Evolutionary conservation across 495 filamentous ascomycete species (phyloP).

Genomic region (Aspergillus panamensis): DNA sequence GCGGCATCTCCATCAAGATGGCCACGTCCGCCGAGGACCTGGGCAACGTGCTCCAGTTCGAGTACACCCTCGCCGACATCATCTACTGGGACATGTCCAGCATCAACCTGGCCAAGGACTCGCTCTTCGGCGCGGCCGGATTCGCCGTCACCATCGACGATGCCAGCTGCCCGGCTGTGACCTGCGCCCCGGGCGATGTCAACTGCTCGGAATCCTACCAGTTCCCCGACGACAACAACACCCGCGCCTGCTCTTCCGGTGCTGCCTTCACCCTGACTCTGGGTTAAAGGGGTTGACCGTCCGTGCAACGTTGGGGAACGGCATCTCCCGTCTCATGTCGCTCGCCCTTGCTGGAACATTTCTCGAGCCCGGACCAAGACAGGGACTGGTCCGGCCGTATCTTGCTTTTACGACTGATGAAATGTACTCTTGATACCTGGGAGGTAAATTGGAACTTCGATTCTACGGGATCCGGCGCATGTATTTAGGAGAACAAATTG

Average conservation of each 20-base stretch:
- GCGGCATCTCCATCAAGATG: slow-evolving; percentile 46
- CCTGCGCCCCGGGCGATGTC: slow-evolving; percentile 26
- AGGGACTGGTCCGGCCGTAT: not conserved
- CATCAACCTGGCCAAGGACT: slow-evolving; percentile 24
- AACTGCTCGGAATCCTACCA: slow-evolving; percentile 33
- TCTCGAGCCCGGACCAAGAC: not conserved
- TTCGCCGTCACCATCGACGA: slow-evolving; percentile 22
- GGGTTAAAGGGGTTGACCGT: slow-evolving; percentile 18
- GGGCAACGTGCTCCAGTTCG: slow-evolving; percentile 44
- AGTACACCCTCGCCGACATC: slow-evolving; percentile 40
- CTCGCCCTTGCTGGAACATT: not conserved
- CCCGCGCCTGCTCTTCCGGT: slow-evolving; percentile 26
- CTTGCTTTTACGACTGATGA: not conserved
- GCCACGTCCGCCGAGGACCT: slow-evolving; percentile 25
- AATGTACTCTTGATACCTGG: not conserved
- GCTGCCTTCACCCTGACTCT: slow-evolving; percentile 29
- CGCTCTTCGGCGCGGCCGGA: slow-evolving; percentile 20
- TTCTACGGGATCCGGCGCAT: not conserved
- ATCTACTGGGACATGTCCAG: slow-evolving; percentile 45
- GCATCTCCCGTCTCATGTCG: no score
- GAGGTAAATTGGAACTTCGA: not conserved
- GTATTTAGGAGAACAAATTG: not conserved
- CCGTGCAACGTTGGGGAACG: no score
- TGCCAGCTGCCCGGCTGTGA: slow-evolving; percentile 24
- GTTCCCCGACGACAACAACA: slow-evolving; percentile 35